phyloP scores from a whole-genome alignment of 2,329 filamentous ascomycete species.

The Diaporthe ilicicola region DNA sequence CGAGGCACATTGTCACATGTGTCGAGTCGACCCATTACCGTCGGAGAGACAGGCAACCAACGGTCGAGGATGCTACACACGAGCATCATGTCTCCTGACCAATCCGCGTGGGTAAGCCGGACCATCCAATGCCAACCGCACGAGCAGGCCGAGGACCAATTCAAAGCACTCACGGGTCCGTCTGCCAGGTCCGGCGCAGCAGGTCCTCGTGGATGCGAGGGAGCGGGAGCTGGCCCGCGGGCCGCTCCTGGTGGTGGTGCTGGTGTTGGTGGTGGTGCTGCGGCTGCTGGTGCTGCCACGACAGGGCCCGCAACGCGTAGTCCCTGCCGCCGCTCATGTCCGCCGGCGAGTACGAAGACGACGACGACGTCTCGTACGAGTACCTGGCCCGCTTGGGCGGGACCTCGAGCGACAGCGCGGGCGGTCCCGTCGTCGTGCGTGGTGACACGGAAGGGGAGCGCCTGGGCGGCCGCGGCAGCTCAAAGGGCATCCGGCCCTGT shows the following conservation, averaged over 20 bases:
- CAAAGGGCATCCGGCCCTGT: constrained; percentile 41
- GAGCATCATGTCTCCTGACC: constrained; percentile 54
- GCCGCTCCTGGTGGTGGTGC: constrained; percentile 47
- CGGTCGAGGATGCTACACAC: constrained; percentile 54
- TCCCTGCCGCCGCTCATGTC: constrained; percentile 43
- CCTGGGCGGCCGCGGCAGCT: constrained; percentile 50
- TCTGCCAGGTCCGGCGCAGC: constrained; percentile 47
- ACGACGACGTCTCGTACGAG: constrained; percentile 53
- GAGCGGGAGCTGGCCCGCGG: constrained; percentile 51
- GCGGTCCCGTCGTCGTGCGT: constrained; percentile 48
- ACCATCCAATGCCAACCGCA: background rate
- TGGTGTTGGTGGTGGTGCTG: constrained; percentile 47
- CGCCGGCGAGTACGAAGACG: constrained; percentile 41
- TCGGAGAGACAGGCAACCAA: constrained; percentile 39
- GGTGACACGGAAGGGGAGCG: constrained; percentile 59
- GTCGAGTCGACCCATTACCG: no score
- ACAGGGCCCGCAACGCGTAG: constrained; percentile 38
- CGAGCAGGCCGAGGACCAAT: background rate
- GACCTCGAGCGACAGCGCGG: constrained; percentile 40
- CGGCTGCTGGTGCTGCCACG: constrained; percentile 31
- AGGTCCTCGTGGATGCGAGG: constrained; percentile 60
- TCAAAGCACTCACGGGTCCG: constrained; percentile 44
- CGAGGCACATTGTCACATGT: background rate
- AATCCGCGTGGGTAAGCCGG: background rate
- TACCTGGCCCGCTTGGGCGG: constrained; percentile 60